Conservation (phyloP, 805 yeast species). For the Wickerhamomyces bisporus region DNA sequence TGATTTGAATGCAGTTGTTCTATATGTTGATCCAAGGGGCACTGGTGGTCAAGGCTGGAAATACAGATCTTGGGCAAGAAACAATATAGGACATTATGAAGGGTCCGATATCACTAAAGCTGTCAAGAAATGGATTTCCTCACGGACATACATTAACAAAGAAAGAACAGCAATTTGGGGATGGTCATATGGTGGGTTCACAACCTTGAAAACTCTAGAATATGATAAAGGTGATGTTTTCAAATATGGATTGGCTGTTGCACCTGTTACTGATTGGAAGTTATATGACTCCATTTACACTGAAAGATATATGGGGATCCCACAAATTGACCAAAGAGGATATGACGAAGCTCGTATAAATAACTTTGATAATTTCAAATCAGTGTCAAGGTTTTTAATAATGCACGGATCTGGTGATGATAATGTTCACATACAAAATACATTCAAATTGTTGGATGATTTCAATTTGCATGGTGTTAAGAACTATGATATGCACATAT, state of each 20-base stretch:
- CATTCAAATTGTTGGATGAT: constrained; percentile 54
- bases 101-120: constrained; percentile 60
- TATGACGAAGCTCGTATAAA: constrained; percentile 43
- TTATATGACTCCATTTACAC: constrained; percentile 76
- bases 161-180: constrained; percentile 73
- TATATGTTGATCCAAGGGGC: constrained; percentile 76
- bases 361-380: constrained; percentile 37
- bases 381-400: constrained; percentile 53
- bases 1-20: constrained; percentile 51
- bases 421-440: constrained; percentile 74
- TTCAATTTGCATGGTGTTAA: constrained; percentile 48
- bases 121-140: constrained; percentile 43
- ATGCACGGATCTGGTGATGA: constrained; percentile 85
- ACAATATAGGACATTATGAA: constrained; percentile 68
- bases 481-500: constrained; percentile 81
- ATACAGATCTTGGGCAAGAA: constrained; percentile 49
- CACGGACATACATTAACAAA: constrained; percentile 40
- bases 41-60: constrained; percentile 78
- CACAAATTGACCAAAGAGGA: constrained; percentile 43
- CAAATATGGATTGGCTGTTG: constrained; percentile 75
- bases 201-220: constrained; percentile 70
- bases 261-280: constrained; percentile 80
- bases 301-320: constrained; percentile 66
- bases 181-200: constrained; percentile 84
- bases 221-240: constrained; percentile 56